Evolutionary conservation across 108 stramenopile species (phyloP).

Genomic region (Cyclotella cryptica): DNA sequence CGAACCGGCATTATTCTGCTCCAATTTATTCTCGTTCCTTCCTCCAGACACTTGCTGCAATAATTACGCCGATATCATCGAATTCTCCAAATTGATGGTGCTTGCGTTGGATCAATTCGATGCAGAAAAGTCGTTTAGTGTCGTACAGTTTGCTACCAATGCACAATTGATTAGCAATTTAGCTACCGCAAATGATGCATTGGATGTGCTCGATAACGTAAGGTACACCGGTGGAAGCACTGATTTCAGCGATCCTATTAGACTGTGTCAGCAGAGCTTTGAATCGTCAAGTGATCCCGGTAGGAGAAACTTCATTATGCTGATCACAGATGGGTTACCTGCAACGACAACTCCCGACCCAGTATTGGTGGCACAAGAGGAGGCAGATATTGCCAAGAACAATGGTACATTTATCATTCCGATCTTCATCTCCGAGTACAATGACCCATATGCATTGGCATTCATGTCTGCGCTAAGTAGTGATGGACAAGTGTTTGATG

Average conservation of each 20-base stretch:
- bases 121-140: conserved; percentile 26
- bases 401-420: conserved; percentile 40
- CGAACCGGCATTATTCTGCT: conserved; percentile 10
- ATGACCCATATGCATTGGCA: conserved; percentile 11
- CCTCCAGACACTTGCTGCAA: conserved; percentile 24
- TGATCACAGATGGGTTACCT: conserved; percentile 42
- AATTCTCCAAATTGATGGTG: conserved; percentile 36
- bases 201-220: conserved; percentile 17
- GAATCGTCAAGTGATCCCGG: neutral
- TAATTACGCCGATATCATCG: conserved; percentile 30
- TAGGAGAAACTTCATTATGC: conserved; percentile 41
- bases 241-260: conserved; percentile 37
- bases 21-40: conserved; percentile 7
- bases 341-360: conserved; percentile 13
- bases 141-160: conserved; percentile 36
- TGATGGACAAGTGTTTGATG: conserved; percentile 48
- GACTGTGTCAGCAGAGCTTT: conserved; percentile 16
- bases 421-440: conserved; percentile 30
- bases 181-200: conserved; percentile 10
- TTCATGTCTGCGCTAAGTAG: conserved; percentile 33
- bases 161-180: conserved; percentile 10
- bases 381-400: conserved; percentile 24
- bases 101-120: conserved; percentile 18
- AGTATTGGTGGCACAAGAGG: conserved; percentile 18
- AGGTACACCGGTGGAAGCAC: conserved; percentile 32